Conservation (phyloP, 106 monocot species). For the Xerophyta viscosa region DNA sequence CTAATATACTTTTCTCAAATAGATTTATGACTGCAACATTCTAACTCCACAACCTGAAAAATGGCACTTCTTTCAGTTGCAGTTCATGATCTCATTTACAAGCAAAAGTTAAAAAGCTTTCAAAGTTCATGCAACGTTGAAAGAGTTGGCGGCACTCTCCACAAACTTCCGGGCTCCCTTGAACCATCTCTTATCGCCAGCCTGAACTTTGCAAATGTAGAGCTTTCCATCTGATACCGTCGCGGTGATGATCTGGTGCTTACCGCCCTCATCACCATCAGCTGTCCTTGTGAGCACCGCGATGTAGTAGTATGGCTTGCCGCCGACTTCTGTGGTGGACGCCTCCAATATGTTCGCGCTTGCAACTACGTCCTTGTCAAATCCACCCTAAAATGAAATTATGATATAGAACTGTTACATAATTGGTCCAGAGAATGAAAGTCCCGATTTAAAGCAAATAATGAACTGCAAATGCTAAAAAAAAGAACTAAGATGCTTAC, state of each 20-base stretch:
- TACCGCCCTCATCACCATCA: slow-evolving; percentile 92
- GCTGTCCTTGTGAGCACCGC: slow-evolving; percentile 88
- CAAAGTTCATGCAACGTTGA: slow-evolving; percentile 75
- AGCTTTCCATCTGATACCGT: slow-evolving; percentile 77
- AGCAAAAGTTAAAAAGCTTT: too few relatives aligned
- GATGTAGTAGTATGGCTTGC: slow-evolving; percentile 75
- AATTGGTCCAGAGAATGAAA: not conserved
- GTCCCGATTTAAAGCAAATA: too few relatives aligned
- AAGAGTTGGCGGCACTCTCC: slow-evolving; percentile 67
- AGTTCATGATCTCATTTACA: too few relatives aligned
- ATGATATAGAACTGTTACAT: too few relatives aligned
- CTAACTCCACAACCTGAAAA: too few relatives aligned
- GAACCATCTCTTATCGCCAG: slow-evolving; percentile 99
- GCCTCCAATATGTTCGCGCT: slow-evolving; percentile 76
- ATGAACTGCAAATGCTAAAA: too few relatives aligned
- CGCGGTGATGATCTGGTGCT: slow-evolving; percentile 83
- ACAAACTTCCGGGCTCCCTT: slow-evolving; percentile 95
- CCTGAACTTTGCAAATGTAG: slow-evolving; percentile 97
- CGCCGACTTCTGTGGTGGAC: slow-evolving; percentile 26
- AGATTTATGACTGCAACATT: too few relatives aligned
- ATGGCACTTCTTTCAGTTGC: too few relatives aligned
- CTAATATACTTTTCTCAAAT: too few relatives aligned
- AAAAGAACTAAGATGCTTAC: too few relatives aligned
- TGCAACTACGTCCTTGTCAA: slow-evolving; percentile 72
- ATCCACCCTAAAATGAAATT: slow-evolving; percentile 72